Base-by-base conservation (phyloP, 495 filamentous ascomycete species). In the Aspergillus taichungensis region DNA sequence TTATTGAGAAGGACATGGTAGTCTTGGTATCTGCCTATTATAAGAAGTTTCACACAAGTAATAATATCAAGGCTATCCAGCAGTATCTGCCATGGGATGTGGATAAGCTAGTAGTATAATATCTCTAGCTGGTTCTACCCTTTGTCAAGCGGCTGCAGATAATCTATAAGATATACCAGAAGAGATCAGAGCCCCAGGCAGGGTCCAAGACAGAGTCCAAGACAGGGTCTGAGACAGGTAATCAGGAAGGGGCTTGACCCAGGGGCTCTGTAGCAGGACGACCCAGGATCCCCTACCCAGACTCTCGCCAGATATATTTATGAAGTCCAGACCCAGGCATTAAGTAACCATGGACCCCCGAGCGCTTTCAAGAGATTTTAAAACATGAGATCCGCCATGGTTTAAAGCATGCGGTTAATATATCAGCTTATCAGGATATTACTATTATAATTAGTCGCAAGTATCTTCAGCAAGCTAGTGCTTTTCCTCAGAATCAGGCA, bases 71-170 rank as follows among this genome's bases (percentile, higher is more conserved):
- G 44, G 35, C 55, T 3, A 57, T 57, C 34, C 34, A 57, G 37
- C 37, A 45, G 3, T 57, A 57, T 43, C 29, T 57, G 9, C 47
- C 40, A 8, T 28, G 27, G 8, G 52, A 55, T 24, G 49, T 55
- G 3, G 46, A 45, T 12, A 42, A 55, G 40, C 40, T 58, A 29
- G 7, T 61, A 3, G 45, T 58, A 13, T 61, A 46, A 14, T 61
- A 61, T 42, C 13, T 61, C 2, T 58, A 31, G 49, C 43, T 58
- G 10, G 49, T 56, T 5, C 29, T 38, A 39, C 56, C 46, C 28
- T 59, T 59, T 35, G 39, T 45, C 24, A 11, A 52, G 11, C 39
- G 4, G 18, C 18, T 24, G 18, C 4, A 53, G 40, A 40, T 58
- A 56, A 38, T 12, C 0, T 14, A 9, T 29, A 13, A 13, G 28